A percentile compares a stretch with the other conserved stretches of the same genome.
Conservation (phyloP, 2,329 filamentous ascomycete species). For the Xylariaceae sp. region DNA sequence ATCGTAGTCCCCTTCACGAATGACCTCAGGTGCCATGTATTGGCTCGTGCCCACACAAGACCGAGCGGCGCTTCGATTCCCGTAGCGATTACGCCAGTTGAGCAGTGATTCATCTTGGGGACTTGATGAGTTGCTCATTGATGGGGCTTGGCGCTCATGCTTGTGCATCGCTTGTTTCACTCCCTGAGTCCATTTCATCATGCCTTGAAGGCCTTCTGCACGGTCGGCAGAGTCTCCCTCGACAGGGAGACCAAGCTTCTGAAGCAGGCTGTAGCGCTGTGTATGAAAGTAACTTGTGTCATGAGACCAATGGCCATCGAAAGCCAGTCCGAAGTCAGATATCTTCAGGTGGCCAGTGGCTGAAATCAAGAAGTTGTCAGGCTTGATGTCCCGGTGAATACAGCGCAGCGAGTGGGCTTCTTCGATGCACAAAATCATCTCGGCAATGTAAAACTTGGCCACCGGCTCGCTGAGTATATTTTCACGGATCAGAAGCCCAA, state of each 20-base stretch:
- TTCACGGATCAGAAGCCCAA: conserved; percentile 78
- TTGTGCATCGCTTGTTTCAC: conserved; percentile 37
- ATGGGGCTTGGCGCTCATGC: conserved; percentile 36
- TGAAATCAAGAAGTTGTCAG: conserved; percentile 92
- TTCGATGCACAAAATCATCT: conserved; percentile 94
- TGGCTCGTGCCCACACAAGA: conserved; percentile 94
- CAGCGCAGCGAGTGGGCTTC: conserved; percentile 82
- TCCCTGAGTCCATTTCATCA: conserved; percentile 37
- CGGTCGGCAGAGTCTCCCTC: conserved; percentile 68
- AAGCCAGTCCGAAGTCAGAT: conserved; percentile 91
- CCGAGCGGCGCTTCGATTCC: conserved; percentile 67
- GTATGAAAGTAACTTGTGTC: conserved; percentile 81
- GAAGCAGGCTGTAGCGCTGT: conserved; percentile 72
- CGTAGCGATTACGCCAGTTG: conserved; percentile 63
- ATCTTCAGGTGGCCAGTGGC: conserved; percentile 88
- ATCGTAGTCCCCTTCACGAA: conserved; percentile 77
- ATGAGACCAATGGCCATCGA: conserved; percentile 92
- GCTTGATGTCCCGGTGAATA: conserved; percentile 95
- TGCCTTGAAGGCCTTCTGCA: conserved; percentile 34
- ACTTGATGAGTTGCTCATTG: conserved; percentile 16
- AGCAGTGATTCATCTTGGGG: conserved; percentile 48
- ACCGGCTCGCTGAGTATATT: conserved; percentile 74
- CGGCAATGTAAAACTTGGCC: conserved; percentile 82
- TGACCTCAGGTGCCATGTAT: conserved; percentile 96
- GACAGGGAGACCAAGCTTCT: conserved; percentile 68